Percentiles rank a stretch among this genome's conserved stretches.
Evolutionary conservation across 805 yeast genomes (phyloP).

Genomic region (Ogataea glucozyma): DNA sequence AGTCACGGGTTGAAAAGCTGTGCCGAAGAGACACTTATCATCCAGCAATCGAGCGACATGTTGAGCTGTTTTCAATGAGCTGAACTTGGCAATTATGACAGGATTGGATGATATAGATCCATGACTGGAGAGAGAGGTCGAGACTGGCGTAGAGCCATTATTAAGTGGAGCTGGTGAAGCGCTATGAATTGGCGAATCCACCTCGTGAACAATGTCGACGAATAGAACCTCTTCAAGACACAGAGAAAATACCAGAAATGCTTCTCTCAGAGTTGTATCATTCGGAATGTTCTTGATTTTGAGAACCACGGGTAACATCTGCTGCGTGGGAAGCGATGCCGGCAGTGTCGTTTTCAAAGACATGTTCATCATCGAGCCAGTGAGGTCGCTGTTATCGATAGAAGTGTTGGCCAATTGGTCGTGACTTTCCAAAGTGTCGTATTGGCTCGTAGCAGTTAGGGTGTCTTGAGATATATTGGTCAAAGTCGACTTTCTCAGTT

Average conservation of each 20-base stretch:
- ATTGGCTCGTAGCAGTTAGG: constrained; percentile 12
- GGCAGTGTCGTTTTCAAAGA: constrained; percentile 18
- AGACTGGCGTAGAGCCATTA: constrained; percentile 15
- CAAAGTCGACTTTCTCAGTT: constrained; percentile 7
- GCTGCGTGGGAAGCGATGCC: constrained; percentile 13
- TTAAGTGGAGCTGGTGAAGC: constrained; percentile 15
- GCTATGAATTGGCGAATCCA: constrained; percentile 21
- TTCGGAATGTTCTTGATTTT: constrained; percentile 59
- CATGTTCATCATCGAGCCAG: constrained; percentile 17
- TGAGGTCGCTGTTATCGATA: constrained; percentile 12
- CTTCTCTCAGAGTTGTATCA: constrained; percentile 67
- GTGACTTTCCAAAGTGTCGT: constrained; percentile 11
- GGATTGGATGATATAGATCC: constrained; percentile 28
- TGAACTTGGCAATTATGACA: constrained; percentile 46
- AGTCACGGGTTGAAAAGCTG: constrained; percentile 42
- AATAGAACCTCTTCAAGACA: constrained; percentile 57
- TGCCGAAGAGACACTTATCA: constrained; percentile 50
- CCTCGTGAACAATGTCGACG: constrained; percentile 39
- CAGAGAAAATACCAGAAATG: constrained; percentile 63
- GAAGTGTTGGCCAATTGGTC: constrained; percentile 5
- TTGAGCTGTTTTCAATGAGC: constrained; percentile 43
- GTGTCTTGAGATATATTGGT: constrained; percentile 24
- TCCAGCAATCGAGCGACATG: constrained; percentile 44
- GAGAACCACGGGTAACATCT: constrained; percentile 26
- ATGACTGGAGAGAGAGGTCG: constrained; percentile 21